Conservation (phyloP, 352 stramenopile genomes). For the Phytophthora crassamura region DNA sequence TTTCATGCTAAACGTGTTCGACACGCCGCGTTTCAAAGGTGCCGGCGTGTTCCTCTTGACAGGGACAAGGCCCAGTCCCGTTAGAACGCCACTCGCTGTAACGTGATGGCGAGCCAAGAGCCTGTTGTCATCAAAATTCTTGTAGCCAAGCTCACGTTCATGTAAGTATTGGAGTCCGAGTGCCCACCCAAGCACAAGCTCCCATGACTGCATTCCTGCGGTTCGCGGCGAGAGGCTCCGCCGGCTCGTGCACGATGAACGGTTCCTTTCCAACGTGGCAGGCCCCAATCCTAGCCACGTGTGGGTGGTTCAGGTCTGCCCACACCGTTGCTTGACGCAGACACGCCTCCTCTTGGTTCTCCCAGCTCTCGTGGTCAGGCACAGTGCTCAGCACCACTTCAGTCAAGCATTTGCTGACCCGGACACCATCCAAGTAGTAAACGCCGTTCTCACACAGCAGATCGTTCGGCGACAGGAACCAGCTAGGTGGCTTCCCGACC, state of each 20-base stretch:
- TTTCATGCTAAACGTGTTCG: slow-evolving; percentile 22
- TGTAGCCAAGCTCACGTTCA: slow-evolving; percentile 37
- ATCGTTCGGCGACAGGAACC: slow-evolving; percentile 31
- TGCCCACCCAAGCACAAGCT: slow-evolving; percentile 34
- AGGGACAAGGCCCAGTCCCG: slow-evolving; percentile 28
- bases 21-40: slow-evolving; percentile 25
- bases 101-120: slow-evolving; percentile 25
- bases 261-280: slow-evolving; percentile 37
- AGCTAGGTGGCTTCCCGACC: slow-evolving; percentile 21
- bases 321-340: slow-evolving; percentile 31
- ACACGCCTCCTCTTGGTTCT: slow-evolving; percentile 34
- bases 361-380: slow-evolving; percentile 14
- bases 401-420: slow-evolving; percentile 27
- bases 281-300: slow-evolving; percentile 35
- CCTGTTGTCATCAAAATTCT: slow-evolving; percentile 28
- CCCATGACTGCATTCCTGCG: slow-evolving; percentile 28
- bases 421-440: slow-evolving; percentile 33
- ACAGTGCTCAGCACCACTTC: slow-evolving; percentile 13
- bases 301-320: slow-evolving; percentile 37
- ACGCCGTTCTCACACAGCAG: slow-evolving; percentile 8
- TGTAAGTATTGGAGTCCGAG: slow-evolving; percentile 40
- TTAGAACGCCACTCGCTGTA: slow-evolving; percentile 28
- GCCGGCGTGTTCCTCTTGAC: slow-evolving; percentile 23
- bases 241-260: slow-evolving; percentile 35
- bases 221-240: slow-evolving; percentile 20